These are phyloP conservation scores for Boechera stricta DNA, from an alignment of 345 rosid genomes.

Conservation along the genomic window DNA sequence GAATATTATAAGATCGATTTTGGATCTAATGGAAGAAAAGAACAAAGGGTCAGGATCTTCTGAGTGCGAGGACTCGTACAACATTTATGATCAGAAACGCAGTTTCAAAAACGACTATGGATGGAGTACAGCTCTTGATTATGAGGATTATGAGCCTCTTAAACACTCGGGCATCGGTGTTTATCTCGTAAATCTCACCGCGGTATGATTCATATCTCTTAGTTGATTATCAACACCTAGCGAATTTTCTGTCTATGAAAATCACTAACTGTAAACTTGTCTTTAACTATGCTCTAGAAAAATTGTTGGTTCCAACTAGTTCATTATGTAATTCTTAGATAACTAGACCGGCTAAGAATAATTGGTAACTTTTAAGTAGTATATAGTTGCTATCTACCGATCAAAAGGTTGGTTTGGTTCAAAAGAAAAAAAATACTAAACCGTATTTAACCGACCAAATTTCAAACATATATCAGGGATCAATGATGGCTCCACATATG, in stretches of 20 bases:
- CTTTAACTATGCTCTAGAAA: not conserved
- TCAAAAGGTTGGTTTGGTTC: not conserved
- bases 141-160: conserved; percentile 60
- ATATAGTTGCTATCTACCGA: too few species aligned
- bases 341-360: not conserved
- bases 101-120: conserved; percentile 78
- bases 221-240: not conserved
- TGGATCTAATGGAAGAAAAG: conserved; percentile 38
- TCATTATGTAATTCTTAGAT: not conserved
- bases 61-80: conserved; percentile 60
- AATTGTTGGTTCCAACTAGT: not conserved
- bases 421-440: not conserved
- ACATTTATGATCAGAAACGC: conserved; percentile 55
- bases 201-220: conserved; percentile 52
- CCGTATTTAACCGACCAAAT: not conserved
- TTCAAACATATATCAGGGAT: conserved; percentile 54
- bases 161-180: conserved; percentile 70
- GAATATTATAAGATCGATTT: conserved; percentile 50
- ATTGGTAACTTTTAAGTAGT: not conserved
- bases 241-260: not conserved
- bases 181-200: conserved; percentile 77
- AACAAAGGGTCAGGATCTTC: conserved; percentile 35
- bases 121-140: conserved; percentile 77
- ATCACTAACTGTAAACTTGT: not conserved
- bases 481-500: conserved; percentile 96